A percentile compares a stretch with the other conserved stretches of the same genome.
phyloP scores from a whole-genome alignment of 2,329 filamentous ascomycete genomes.

The Decorospora gaudefroyi region DNA sequence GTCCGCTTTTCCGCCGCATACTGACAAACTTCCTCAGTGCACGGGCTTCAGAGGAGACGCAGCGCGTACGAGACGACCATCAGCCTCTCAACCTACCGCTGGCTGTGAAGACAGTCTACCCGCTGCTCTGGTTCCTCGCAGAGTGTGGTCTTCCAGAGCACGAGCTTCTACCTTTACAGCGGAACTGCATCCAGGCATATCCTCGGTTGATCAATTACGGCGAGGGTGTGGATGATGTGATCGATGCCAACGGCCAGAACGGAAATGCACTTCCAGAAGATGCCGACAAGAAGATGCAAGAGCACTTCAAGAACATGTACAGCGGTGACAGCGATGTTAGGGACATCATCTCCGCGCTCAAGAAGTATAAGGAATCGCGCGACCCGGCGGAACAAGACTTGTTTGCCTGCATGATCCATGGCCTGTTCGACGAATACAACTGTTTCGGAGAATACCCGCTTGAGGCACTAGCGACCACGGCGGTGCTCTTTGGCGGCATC shows the following conservation, averaged over 20 bases:
- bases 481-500: slow-evolving; percentile 93
- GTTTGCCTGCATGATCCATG: slow-evolving; percentile 98
- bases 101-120: slow-evolving; percentile 81
- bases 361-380: slow-evolving; percentile 84
- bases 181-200: slow-evolving; percentile 88
- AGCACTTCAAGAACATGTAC: slow-evolving; percentile 98
- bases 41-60: slow-evolving; percentile 80
- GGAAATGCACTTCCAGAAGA: slow-evolving; percentile 79
- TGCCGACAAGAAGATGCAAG: slow-evolving; percentile 91
- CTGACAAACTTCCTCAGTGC: slow-evolving; percentile 80
- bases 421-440: slow-evolving; percentile 93
- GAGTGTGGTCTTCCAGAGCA: slow-evolving; percentile 61
- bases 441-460: slow-evolving; percentile 95
- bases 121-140: slow-evolving; percentile 75
- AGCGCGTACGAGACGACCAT: slow-evolving; percentile 72
- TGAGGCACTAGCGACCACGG: slow-evolving; percentile 93
- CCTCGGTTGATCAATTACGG: slow-evolving; percentile 96
- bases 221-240: slow-evolving; percentile 87
- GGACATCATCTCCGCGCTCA: slow-evolving; percentile 81
- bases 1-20: slow-evolving; percentile 69
- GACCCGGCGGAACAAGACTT: slow-evolving; percentile 87
- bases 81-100: slow-evolving; percentile 72
- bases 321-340: slow-evolving; percentile 85
- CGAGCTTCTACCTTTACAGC: slow-evolving; percentile 79
- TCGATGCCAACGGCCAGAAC: slow-evolving; percentile 79